Percentiles rank a stretch among this genome's conserved stretches.
Evolutionary conservation across 2,329 filamentous ascomycete species (phyloP).

Genomic region (Pseudocercospora macadamiae): DNA sequence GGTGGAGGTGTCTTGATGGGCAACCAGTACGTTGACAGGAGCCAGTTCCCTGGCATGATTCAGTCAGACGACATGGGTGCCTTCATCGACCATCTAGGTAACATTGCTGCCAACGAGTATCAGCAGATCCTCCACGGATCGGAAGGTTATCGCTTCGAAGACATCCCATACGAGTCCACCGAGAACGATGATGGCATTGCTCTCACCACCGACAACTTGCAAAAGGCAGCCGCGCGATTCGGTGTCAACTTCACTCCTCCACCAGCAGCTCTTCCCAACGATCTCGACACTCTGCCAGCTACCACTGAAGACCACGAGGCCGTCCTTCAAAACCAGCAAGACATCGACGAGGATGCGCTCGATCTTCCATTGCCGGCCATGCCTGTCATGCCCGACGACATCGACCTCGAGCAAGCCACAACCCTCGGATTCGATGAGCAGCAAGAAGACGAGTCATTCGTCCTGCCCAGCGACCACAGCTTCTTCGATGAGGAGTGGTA

Average conservation of each 20-base stretch:
- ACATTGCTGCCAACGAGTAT: not conserved
- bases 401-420: too few species aligned
- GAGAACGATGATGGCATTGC: conserved; percentile 11
- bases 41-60: not conserved
- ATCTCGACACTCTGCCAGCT: not conserved
- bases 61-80: not conserved
- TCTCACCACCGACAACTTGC: not conserved
- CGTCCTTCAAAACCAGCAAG: not conserved
- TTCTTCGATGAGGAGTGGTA: not conserved
- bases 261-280: not conserved
- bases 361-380: conserved; percentile 2
- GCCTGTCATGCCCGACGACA: too few species aligned
- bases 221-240: not conserved
- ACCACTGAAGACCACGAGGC: not conserved
- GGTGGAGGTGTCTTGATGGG: not conserved
- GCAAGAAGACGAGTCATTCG: not conserved
- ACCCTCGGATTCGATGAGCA: too few species aligned
- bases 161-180: conserved; percentile 5
- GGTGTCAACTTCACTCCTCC: not conserved
- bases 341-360: not conserved
- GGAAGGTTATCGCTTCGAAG: not conserved
- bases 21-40: not conserved
- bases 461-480: not conserved
- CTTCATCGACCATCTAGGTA: not conserved
- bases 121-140: not conserved